Conservation (phyloP, 1,284 basidiomycete species). For the Neotropicomus parvogracilis region DNA sequence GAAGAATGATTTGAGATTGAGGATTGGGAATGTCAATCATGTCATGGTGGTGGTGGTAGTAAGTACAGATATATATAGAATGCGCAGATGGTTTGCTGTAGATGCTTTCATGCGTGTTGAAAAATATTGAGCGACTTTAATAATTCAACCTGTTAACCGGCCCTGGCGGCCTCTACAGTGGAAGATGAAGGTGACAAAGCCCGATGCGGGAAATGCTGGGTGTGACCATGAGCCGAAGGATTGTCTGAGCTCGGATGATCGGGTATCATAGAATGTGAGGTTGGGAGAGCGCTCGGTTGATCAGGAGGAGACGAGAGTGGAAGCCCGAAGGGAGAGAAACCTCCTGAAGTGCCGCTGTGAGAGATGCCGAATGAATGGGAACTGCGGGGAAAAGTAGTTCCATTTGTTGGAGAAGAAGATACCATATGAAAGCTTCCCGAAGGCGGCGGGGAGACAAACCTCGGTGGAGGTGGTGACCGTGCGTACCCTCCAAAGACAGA, state of each 20-base stretch:
- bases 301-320: slow-evolving; percentile 38
- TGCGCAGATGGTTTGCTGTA: slow-evolving; percentile 39
- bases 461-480: slow-evolving; percentile 57
- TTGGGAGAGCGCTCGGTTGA: slow-evolving; percentile 36
- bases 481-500: slow-evolving; percentile 44
- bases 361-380: slow-evolving; percentile 33
- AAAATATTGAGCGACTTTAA: slow-evolving; percentile 38
- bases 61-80: slow-evolving; percentile 40
- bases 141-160: slow-evolving; percentile 41
- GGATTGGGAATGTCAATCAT: slow-evolving; percentile 34
- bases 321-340: slow-evolving; percentile 64
- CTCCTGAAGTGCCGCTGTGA: slow-evolving; percentile 26
- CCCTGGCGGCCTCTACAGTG: slow-evolving; percentile 55
- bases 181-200: slow-evolving; percentile 48
- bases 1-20: slow-evolving; percentile 25
- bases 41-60: slow-evolving; percentile 33
- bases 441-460: slow-evolving; percentile 50
- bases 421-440: slow-evolving; percentile 37
- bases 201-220: slow-evolving; percentile 45
- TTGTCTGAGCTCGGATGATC: slow-evolving; percentile 49
- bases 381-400: slow-evolving; percentile 28
- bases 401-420: slow-evolving; percentile 37
- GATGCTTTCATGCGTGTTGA: slow-evolving; percentile 38
- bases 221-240: slow-evolving; percentile 40
- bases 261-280: slow-evolving; percentile 58